Evolutionary conservation across 1,139 yeast genomes (phyloP).

Genomic region (Scheffersomyces insectosa): DNA sequence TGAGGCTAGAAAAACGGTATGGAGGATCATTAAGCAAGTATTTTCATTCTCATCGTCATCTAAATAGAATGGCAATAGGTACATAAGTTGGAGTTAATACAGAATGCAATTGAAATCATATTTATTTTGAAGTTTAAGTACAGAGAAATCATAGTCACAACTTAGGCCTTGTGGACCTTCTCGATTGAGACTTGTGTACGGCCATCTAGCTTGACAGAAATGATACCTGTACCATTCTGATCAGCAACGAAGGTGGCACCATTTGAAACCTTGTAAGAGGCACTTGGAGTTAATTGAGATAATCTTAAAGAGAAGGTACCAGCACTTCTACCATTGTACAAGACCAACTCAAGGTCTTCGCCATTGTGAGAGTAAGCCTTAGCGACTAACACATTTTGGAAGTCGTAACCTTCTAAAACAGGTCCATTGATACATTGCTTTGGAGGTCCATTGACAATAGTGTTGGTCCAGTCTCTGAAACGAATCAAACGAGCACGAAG

Average conservation of each 20-base stretch:
- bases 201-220: conserved; percentile 4
- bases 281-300: conserved; percentile 2
- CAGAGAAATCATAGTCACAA: not conserved
- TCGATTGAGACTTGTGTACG: conserved; percentile 2
- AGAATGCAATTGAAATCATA: too few relatives aligned
- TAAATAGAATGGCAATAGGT: not conserved
- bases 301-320: conserved; percentile 3
- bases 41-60: not conserved
- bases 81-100: too few relatives aligned
- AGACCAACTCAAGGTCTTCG: conserved; percentile 4
- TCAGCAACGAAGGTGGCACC: conserved; percentile 2
- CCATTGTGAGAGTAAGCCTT: conserved; percentile 5
- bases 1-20: conserved; percentile 15
- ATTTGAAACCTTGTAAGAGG: conserved; percentile 1
- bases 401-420: conserved; percentile 4
- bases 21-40: conserved; percentile 8
- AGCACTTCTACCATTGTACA: conserved; percentile 5
- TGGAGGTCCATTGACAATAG: conserved; percentile 3
- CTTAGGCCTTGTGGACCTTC: conserved; percentile 1
- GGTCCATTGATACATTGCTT: conserved; percentile 4
- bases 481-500: conserved; percentile 5
- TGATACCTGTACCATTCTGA: conserved; percentile 1
- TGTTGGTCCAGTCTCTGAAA: conserved; percentile 3
- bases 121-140: too few relatives aligned
- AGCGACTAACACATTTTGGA: conserved; percentile 6